Evolutionary conservation across 2,329 filamentous ascomycete species (phyloP).

Genomic region (Periconia macrospinosa): DNA sequence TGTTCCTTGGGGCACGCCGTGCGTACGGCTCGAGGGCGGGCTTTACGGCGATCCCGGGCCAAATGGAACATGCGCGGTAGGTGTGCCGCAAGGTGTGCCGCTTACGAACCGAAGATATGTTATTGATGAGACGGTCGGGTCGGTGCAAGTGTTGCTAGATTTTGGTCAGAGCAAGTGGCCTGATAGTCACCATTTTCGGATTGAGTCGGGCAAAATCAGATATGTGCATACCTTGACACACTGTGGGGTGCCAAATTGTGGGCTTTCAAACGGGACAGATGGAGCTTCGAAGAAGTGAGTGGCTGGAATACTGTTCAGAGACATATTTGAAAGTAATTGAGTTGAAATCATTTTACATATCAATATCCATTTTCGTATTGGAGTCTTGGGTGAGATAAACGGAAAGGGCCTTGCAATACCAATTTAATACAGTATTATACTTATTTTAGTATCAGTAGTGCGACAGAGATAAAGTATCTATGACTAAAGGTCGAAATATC

Average conservation of each 20-base stretch:
- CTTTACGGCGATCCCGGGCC: constrained; percentile 25
- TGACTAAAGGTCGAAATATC: too few species aligned
- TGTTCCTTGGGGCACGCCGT: constrained; percentile 29
- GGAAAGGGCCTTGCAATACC: not conserved
- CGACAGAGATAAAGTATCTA: too few species aligned
- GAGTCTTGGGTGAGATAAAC: not conserved
- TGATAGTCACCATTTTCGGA: constrained; percentile 30
- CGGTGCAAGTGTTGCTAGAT: constrained; percentile 25
- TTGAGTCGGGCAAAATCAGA: constrained; percentile 21
- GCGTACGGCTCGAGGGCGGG: constrained; percentile 28
- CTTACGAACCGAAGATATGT: constrained; percentile 27
- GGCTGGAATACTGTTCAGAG: not conserved
- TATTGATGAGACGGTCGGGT: constrained; percentile 25
- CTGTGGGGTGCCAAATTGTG: constrained; percentile 26
- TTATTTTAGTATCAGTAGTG: too few species aligned
- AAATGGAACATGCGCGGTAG: constrained; percentile 22
- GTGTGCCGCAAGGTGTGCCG: constrained; percentile 25
- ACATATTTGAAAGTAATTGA: too few species aligned
- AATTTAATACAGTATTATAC: too few species aligned
- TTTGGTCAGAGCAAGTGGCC: constrained; percentile 26
- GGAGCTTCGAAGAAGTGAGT: not conserved
- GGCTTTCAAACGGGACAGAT: constrained; percentile 8
- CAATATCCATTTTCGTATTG: too few species aligned
- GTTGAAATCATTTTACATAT: too few species aligned
- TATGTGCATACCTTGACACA: constrained; percentile 34